Conservation (phyloP, 1,284 basidiomycete genomes). For the Meira nashicola region DNA sequence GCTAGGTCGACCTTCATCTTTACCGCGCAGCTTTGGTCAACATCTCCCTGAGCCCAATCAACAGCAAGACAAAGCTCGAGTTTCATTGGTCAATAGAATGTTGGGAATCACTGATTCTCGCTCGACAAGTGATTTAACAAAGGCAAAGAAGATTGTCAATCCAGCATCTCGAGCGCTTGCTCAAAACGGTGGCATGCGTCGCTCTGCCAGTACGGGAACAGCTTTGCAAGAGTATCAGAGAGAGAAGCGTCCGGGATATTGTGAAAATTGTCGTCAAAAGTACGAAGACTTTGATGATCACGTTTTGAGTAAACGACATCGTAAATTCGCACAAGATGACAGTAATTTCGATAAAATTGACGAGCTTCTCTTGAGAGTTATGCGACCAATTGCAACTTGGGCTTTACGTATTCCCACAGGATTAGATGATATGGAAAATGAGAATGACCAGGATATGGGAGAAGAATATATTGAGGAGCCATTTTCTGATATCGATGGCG, state of each 20-base stretch:
- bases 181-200: constrained; percentile 10
- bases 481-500: neutral
- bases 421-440: neutral
- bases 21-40: neutral
- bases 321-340: constrained; percentile 75
- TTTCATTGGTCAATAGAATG: constrained; percentile 39
- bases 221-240: constrained; percentile 45
- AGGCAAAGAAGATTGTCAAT: neutral
- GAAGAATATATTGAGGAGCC: neutral
- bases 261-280: constrained; percentile 88
- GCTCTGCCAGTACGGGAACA: constrained; percentile 23
- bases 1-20: neutral
- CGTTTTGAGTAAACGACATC: constrained; percentile 69
- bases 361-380: constrained; percentile 68
- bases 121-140: neutral
- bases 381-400: constrained; percentile 37
- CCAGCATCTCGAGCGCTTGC: neutral
- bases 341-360: constrained; percentile 80
- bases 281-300: constrained; percentile 92
- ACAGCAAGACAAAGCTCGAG: constrained; percentile 12
- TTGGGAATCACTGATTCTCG: constrained; percentile 19
- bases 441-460: neutral
- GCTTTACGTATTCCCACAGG: neutral
- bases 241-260: constrained; percentile 88
- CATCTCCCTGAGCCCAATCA: neutral